Evolutionary conservation across 345 rosid genomes (phyloP), one percentile per base, ranked within the genome.

Genomic region (Salix udensis): DNA sequence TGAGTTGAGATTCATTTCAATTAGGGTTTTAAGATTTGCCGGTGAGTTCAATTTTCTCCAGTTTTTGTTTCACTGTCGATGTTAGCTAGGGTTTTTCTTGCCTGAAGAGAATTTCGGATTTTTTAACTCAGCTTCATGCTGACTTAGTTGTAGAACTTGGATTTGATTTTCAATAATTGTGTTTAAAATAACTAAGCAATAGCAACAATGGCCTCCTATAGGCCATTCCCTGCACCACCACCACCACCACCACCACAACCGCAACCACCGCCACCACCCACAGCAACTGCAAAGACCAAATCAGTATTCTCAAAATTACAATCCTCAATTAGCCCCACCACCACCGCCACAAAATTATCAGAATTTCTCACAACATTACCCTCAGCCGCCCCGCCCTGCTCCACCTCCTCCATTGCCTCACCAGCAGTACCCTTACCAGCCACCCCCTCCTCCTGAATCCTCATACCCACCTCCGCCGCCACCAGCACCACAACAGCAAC

Each of bases 401-500:
- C 34, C 78, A 83, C 73, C 83, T 18, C 55, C 84, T 69, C 78
- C 82, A 61, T 62, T 84, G 14, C 64, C 73, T 11, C 79, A 82
- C 2, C 78, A 76, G 7, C 93, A 90, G 60, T 92, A 90, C 78
- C 80, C 90, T 1, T 94, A 87, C 80, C 91, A 86, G 71, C 89
- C 84, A 1, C 90, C 92, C 1, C 94, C 89, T 4, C 91, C 91
- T 0, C 91, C 89, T 4, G 85, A 89, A 48, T 85, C 88, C 39
- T 86, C 88, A 15, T 89, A 88, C 74, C 89, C 88, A 0, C 91
- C 90, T 0, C 92, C 89, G 11, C 91, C 90, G 48, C 75, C 81
- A 24, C 87, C 87, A 23, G 71, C 84, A 34, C 76, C 48, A 53
- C 73, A 86, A 77, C 87, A 76, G 65, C 81, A 77, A 10, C 87